Base-by-base conservation (phyloP, 495 filamentous ascomycete species). In the Pyronema domesticum region DNA sequence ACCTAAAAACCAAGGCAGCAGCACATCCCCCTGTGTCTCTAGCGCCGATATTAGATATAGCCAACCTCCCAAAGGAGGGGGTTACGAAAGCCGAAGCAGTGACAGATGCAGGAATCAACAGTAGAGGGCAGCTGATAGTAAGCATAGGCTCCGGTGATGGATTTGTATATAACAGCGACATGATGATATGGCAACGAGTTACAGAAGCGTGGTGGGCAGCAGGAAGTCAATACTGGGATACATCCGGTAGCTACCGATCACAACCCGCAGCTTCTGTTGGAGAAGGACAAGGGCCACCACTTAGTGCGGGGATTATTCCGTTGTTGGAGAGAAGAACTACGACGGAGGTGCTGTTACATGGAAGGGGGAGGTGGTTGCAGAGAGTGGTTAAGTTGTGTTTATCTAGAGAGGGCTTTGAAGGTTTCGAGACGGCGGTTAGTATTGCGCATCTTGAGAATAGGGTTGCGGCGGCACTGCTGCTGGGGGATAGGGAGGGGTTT, bases 151-250 rank as follows among this genome's bases (percentile, higher is more conserved):
- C 94, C 59, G 91, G 91, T 11, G 89, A 96, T 58, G 91, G 93
- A 3, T 96, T 86, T 63, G 76, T 79, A 19, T 99, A 96, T 69
- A 85, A 82, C 0, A 77, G 79, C 0, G 69, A 70, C 14, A 81
- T 96, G 80, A 87, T 77, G 62, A 75, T 80, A n/a, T 99, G 91
- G 91, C 89, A 95, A 70, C 80, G 89, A 8, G 73, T 96, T 10
- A 87, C 85, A 3, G 91, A 99, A 69, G 73, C 83, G 0, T 99
- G 91, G 93, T 99, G 93, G 91, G 89, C 91, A 2, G 86, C 95
- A 0, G 89, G 89, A 18, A 89, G 83, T 64, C 91, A 96, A 67
- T 96, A 96, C 67, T 96, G 93, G 91, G 89, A 89, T 57, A 80
- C 83, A 10, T 85, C 86, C 0, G 75, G 88, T 30, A 78, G 82